A percentile compares a stretch with the other conserved stretches of the same genome.
These are phyloP conservation scores for Plasmodium adleri DNA, from an alignment of 169 alveolate genomes.

Conservation along the genomic window DNA sequence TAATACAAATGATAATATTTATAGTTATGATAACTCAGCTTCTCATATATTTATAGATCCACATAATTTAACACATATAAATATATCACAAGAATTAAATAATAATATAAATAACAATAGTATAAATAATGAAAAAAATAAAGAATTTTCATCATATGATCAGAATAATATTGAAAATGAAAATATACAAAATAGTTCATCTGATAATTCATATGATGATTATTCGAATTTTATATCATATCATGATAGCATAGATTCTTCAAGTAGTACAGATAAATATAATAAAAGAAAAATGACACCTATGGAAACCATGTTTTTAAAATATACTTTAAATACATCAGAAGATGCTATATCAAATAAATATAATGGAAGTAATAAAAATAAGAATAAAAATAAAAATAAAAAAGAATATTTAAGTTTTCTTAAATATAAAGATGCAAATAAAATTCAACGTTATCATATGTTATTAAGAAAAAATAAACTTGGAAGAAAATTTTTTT, in stretches of 20 bases:
- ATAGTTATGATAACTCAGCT: neutral
- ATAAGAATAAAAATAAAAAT: neutral
- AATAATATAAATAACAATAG: neutral
- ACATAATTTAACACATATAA: conserved; percentile 23
- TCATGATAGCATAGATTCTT: conserved; percentile 16
- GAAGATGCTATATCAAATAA: conserved; percentile 20
- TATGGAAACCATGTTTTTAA: neutral
- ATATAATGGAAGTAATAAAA: conserved; percentile 1
- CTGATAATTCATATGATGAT: conserved; percentile 17
- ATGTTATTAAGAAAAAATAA: conserved; percentile 23
- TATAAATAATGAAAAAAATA: neutral
- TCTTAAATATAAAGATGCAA: conserved; percentile 25
- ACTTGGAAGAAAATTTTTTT: conserved; percentile 8
- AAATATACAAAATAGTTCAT: neutral
- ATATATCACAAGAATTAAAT: conserved; percentile 17
- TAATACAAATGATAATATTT: neutral
- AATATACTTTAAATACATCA: neutral
- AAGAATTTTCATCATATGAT: neutral
- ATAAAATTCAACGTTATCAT: conserved; percentile 41
- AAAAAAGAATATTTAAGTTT: conserved; percentile 2
- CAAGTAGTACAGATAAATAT: conserved; percentile 24
- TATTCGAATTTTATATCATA: neutral
- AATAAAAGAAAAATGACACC: conserved; percentile 11
- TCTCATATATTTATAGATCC: conserved; percentile 43
- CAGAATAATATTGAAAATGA: neutral